Evolutionary conservation across 495 filamentous ascomycete species (phyloP), one percentile per base, ranked within the genome.

Genomic region (Alectoria sarmentosa): DNA sequence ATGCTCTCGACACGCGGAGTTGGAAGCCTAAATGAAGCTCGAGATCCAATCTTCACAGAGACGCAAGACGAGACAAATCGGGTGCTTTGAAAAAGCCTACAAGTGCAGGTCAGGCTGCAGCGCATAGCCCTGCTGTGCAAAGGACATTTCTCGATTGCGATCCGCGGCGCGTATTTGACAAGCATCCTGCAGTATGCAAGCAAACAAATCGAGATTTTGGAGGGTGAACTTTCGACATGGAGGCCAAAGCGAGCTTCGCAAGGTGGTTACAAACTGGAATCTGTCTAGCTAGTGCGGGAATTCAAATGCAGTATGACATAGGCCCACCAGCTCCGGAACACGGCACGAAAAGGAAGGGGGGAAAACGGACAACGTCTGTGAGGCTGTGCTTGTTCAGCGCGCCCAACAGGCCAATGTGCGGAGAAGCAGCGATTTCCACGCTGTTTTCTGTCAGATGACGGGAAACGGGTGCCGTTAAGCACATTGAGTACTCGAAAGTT

Each of bases 51-150:
- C 48, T 52, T 15, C 26, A 30, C 13, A 14, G 2, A 49, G 4
- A 28, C 48, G 30, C 28, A 34, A 55, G 52, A 55, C 34, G 52
- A 34, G 15, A 34, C 52, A 32, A 32, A 21, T 55, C 52, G 52
- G 52, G 11, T 28, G 52, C 49, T 54, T 54, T 54, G 17, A 15
- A 34, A 30, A 55, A 19, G 14, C 52, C 10, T 6, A 54, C 14
- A 30, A 30, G 52, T 55, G 52, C 52, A 34, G 17, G 52, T 55
- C 30, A 34, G 52, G 52, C n/a, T 52, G 48, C 26, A 52, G 48
- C 48, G 48, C 48, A 52, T 52, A 23, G 23, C 28, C 23, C 10
- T 52, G 48, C 48, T 52, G 48, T 28, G 10, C 48, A 52, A 30
- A 14, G 23, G 23, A 28, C 2, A 14, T 52, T 28, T 52, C 48